A percentile compares a stretch with the other conserved stretches of the same genome.
Evolutionary conservation across 2,329 filamentous ascomycete species (phyloP).

Genomic region (Periglandula ipomoeae): DNA sequence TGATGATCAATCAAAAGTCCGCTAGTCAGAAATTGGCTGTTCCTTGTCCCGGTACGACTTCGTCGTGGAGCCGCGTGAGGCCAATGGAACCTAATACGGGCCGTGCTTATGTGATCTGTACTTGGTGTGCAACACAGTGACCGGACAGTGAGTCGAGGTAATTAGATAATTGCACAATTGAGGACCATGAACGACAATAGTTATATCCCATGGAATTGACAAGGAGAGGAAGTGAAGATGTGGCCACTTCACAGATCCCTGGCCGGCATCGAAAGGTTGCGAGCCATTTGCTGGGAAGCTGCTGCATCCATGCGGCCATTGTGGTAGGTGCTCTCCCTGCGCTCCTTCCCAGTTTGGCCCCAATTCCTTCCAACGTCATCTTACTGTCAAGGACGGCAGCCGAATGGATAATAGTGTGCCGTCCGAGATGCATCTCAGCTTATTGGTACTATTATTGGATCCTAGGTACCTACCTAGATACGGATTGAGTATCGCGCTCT

Average conservation of each 20-base stretch:
- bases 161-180: not conserved
- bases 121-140: too few relatives aligned
- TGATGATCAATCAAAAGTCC: slow-evolving; percentile 5
- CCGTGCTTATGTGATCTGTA: not conserved
- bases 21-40: not conserved
- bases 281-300: too few relatives aligned
- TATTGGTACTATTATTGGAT: too few relatives aligned
- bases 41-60: not conserved
- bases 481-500: too few relatives aligned
- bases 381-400: too few relatives aligned
- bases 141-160: too few relatives aligned
- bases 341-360: not conserved
- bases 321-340: not conserved
- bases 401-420: not conserved
- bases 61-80: not conserved
- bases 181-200: not conserved
- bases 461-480: too few relatives aligned
- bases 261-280: not conserved
- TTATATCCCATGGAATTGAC: not conserved
- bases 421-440: too few relatives aligned
- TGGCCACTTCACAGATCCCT: not conserved
- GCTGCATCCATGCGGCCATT: not conserved
- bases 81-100: not conserved
- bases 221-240: not conserved
- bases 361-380: not conserved